phyloP scores from a whole-genome alignment of 208 protist genomes.

The Perkinsela sp. region DNA sequence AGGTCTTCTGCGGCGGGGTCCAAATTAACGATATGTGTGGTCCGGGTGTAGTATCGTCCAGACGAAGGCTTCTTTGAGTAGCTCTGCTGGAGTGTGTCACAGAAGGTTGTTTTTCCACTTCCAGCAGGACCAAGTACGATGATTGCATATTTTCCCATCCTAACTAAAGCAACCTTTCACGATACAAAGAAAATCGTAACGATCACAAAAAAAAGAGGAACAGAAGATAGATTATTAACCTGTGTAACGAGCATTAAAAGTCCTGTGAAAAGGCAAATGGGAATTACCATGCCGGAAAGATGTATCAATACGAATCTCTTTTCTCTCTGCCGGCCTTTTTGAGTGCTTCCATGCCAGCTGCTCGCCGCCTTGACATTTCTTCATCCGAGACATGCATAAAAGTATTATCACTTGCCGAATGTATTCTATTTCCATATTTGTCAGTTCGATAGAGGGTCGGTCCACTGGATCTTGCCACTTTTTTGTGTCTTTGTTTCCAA shows the following conservation, averaged over 20 bases:
- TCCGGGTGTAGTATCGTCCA: slow-evolving; percentile 23
- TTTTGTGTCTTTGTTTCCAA: slow-evolving; percentile 18
- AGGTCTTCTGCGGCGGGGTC: slow-evolving; percentile 86
- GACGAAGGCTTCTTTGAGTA: slow-evolving; percentile 7
- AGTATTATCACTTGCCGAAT: not conserved
- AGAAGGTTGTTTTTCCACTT: slow-evolving; percentile 66
- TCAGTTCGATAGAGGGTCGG: slow-evolving; percentile 33
- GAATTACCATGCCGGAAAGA: no score
- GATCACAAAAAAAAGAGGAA: no score
- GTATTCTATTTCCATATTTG: slow-evolving; percentile 44
- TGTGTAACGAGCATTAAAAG: no score
- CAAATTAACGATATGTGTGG: slow-evolving; percentile 84
- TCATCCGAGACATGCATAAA: not conserved
- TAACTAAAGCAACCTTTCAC: no score
- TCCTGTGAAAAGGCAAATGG: no score
- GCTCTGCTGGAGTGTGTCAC: slow-evolving; percentile 37
- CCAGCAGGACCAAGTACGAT: slow-evolving; percentile 67
- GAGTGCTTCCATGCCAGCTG: no score
- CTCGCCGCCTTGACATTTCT: no score
- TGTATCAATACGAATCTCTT: no score
- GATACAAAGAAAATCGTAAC: no score
- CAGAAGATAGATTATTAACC: no score
- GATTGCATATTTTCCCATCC: slow-evolving; percentile 60
- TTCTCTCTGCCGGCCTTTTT: no score
- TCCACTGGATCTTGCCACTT: slow-evolving; percentile 36